Evolutionary conservation across 2,329 filamentous ascomycete species (phyloP), one percentile per base, ranked within the genome.

Genomic region (Onygenales sp.): DNA sequence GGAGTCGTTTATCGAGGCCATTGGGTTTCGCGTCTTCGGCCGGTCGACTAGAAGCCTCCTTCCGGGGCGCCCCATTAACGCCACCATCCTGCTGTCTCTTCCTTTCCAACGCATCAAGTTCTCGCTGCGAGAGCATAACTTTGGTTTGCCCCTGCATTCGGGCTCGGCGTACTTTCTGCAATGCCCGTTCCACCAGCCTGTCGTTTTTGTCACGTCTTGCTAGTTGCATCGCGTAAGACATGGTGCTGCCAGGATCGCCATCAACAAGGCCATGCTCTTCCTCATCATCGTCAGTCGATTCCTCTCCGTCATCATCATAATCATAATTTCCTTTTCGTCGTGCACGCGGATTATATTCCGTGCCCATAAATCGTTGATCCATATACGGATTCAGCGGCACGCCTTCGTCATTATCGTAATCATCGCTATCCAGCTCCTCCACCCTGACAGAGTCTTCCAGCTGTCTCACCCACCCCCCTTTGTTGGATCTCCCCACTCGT

Each of bases 141-240:
- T 94, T 87, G 44, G 79, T 76, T 68, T 85, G 86, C 58, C 90
- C 90, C 63, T 83, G 83, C 58, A 82, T 81, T 66, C 88, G 84
- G 13, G 91, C 89, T 59, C 83, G 81, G 59, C 84, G 82, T 65
- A 96, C 94, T 60, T 89, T 85, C 62, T 84, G 83, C 69, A 94
- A 73, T 42, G 91, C 91, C 59, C 82, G 82, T 59, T 90, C 85
- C 58, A 93, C 82, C 61, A 95, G 71, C 58, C 80, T 78, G 60
- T 92, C 86, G 66, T 95, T 89, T 61, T 80, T 80, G 54, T 87
- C 83, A 62, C 75, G 75, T 59, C 80, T 75, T 55, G 79, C 76
- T 58, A 82, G 63, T 57, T 82, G 76, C 57, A 79, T 68, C 52
- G 72, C 74, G 64, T 72, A 72, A 14, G 69, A 66, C 54, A 72